These are phyloP conservation scores for Aspergillus sparsus DNA, from an alignment of 495 filamentous ascomycete genomes.

Conservation along the genomic window DNA sequence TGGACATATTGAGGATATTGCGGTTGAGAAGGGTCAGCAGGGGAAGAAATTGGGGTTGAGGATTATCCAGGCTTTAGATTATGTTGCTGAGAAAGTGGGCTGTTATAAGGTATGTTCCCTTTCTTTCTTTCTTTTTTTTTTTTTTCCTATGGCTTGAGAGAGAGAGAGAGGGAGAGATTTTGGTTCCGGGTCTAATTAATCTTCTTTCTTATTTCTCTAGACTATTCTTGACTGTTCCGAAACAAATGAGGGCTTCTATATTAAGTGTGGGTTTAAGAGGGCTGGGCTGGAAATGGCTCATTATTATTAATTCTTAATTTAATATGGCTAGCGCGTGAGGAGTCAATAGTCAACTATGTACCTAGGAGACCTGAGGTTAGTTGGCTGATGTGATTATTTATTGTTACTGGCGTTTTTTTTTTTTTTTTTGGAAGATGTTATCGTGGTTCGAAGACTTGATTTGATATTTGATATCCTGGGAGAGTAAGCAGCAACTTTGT, in stretches of 20 bases:
- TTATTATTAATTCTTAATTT: conserved; percentile 64
- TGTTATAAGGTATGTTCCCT: conserved; percentile 78
- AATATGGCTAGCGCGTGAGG: background rate
- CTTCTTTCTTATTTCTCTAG: conserved; percentile 30
- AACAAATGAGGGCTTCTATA: conserved; percentile 94
- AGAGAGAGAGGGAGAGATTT: background rate
- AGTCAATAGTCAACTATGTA: background rate
- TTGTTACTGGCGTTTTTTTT: background rate
- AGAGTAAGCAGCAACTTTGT: too few species aligned
- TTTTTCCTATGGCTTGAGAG: background rate
- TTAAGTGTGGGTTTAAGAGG: conserved; percentile 94
- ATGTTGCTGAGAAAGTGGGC: conserved; percentile 77
- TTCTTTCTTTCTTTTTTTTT: background rate
- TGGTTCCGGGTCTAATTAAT: too few species aligned
- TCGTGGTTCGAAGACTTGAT: too few species aligned
- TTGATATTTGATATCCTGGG: too few species aligned
- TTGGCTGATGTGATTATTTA: too few species aligned
- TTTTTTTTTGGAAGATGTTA: background rate
- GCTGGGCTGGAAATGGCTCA: conserved; percentile 97
- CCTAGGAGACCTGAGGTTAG: too few species aligned
- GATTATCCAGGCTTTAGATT: conserved; percentile 93
- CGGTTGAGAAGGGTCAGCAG: conserved; percentile 89
- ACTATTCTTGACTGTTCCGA: conserved; percentile 76
- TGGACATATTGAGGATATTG: conserved; percentile 99
- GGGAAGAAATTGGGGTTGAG: conserved; percentile 93